These are phyloP conservation scores for Hericium alpestre DNA, from an alignment of 768 basidiomycete genomes.

Conservation along the genomic window DNA sequence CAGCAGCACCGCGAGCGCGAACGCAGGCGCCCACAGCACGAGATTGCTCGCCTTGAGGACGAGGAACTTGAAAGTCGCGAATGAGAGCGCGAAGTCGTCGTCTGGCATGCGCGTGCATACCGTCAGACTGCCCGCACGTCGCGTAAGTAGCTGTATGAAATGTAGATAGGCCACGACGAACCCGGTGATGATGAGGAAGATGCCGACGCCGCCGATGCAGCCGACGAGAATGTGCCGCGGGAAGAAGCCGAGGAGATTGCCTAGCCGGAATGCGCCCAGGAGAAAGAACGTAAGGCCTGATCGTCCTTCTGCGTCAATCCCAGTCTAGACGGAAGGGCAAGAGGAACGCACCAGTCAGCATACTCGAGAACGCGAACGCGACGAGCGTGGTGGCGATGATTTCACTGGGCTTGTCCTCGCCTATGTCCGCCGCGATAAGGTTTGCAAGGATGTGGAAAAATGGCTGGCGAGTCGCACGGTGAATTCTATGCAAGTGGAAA, in stretches of 20 bases:
- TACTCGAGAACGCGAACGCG: constrained; percentile 76
- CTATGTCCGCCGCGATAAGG: constrained; percentile 61
- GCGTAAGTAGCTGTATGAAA: background rate
- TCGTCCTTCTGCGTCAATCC: background rate
- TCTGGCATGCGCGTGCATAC: constrained; percentile 78
- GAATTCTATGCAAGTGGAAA: background rate
- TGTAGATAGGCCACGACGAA: constrained; percentile 20
- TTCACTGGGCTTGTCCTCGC: constrained; percentile 53
- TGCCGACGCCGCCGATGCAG: constrained; percentile 92
- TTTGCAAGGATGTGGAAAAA: constrained; percentile 91
- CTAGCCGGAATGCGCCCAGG: constrained; percentile 73
- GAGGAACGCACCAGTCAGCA: constrained; percentile 64
- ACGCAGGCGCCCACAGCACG: constrained; percentile 68
- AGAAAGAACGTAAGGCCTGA: constrained; percentile 72
- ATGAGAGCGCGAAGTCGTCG: constrained; percentile 59
- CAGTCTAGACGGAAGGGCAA: background rate
- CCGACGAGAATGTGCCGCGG: constrained; percentile 96
- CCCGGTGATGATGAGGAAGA: constrained; percentile 87
- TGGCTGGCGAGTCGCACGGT: constrained; percentile 40
- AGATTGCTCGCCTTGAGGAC: constrained; percentile 55
- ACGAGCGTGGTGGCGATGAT: constrained; percentile 86
- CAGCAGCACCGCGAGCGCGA: constrained; percentile 65
- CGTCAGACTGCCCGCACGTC: constrained; percentile 43
- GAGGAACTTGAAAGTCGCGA: constrained; percentile 52
- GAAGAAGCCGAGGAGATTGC: constrained; percentile 87